phyloP scores from a whole-genome alignment of 768 basidiomycete species.

The Royoungia palumana region DNA sequence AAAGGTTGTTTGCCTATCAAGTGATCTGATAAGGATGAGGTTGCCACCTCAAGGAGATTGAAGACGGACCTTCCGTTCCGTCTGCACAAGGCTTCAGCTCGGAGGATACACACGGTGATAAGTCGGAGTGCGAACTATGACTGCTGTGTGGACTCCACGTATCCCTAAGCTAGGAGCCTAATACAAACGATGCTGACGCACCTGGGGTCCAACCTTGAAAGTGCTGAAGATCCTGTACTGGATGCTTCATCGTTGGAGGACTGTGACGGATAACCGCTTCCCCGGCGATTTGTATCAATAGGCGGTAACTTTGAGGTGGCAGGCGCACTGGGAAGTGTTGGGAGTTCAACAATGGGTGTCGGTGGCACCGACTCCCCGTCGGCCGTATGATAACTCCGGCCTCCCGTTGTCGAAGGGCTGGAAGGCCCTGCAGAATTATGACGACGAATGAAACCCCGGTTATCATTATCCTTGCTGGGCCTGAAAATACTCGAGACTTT shows the following conservation, averaged over 20 bases:
- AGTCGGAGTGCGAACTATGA: conserved; percentile 10
- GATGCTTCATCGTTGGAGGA: conserved; percentile 1
- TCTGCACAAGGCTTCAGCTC: conserved; percentile 1
- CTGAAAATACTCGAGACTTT: neutral
- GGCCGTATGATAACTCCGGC: conserved; percentile 8
- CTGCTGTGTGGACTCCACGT: conserved; percentile 10
- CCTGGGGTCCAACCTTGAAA: conserved; percentile 9
- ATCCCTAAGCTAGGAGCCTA: neutral
- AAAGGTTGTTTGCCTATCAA: conserved; percentile 5
- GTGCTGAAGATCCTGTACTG: neutral
- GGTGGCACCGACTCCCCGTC: neutral
- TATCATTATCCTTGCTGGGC: neutral
- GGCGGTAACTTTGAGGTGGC: neutral
- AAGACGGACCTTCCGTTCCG: conserved; percentile 9
- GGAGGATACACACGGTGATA: no score
- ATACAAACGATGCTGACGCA: neutral
- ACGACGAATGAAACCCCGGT: neutral
- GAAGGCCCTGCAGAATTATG: neutral
- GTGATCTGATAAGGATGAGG: no score
- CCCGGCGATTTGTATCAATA: neutral
- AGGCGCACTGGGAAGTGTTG: conserved; percentile 3
- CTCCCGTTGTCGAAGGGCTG: neutral
- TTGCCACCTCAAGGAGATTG: neutral
- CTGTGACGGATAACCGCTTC: neutral
- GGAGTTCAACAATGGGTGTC: conserved; percentile 8